Conservation (phyloP, 495 filamentous ascomycete genomes). For the Xylona heveae region DNA sequence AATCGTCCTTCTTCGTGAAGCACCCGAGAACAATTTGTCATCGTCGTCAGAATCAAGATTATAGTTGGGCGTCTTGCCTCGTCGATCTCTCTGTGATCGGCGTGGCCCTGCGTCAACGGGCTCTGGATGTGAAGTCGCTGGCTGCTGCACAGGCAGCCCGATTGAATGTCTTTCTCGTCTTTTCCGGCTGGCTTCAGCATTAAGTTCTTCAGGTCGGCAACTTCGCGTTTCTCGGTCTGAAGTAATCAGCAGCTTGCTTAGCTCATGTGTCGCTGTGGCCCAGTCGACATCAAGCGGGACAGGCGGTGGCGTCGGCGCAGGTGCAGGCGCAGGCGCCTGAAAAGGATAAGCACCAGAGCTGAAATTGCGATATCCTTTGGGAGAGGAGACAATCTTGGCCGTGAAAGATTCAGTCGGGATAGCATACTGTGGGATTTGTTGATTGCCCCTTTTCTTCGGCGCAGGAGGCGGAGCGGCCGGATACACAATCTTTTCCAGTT, state of each 20-base stretch:
- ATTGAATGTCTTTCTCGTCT: conserved; percentile 40
- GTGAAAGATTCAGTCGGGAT: conserved; percentile 59
- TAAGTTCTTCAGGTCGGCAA: conserved; percentile 53
- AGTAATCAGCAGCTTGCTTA: conserved; percentile 69
- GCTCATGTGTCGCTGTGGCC: conserved; percentile 58
- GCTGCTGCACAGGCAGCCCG: conserved; percentile 11
- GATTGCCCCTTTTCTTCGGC: conserved; percentile 27
- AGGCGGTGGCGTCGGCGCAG: conserved; percentile 22
- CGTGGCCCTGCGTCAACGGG: conserved; percentile 28
- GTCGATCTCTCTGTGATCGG: conserved; percentile 56
- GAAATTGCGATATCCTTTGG: conserved; percentile 29
- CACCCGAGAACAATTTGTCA: conserved; percentile 23
- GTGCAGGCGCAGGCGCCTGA: conserved; percentile 8
- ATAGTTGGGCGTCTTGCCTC: conserved; percentile 25
- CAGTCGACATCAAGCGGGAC: conserved; percentile 63
- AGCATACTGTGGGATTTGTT: conserved; percentile 40
- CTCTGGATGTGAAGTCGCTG: conserved; percentile 15
- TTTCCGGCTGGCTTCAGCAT: conserved; percentile 36
- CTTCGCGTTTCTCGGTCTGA: conserved; percentile 45
- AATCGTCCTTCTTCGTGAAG: conserved; percentile 43
- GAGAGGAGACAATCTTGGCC: conserved; percentile 44
- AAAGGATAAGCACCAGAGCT: conserved; percentile 16
- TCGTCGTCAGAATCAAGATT: conserved; percentile 31
- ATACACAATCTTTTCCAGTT: conserved; percentile 34
- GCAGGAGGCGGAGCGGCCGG: conserved; percentile 22